A percentile compares a stretch with the other conserved stretches of the same genome.
Conservation (phyloP, 768 basidiomycete genomes). For the Pleurotus sapidus region DNA sequence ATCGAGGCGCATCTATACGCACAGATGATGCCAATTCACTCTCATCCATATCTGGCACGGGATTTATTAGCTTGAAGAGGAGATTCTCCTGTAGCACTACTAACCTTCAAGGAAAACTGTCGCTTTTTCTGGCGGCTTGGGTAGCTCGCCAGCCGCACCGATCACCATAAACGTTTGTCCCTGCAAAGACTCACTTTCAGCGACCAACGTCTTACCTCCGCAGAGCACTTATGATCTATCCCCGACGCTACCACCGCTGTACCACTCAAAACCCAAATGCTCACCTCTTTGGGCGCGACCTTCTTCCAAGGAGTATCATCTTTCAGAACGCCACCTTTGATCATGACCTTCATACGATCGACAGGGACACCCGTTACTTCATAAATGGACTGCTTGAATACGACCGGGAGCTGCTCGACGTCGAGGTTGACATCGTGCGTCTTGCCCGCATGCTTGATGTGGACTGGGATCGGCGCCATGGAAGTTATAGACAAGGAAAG, state of each 20-base stretch:
- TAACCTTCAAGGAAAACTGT: constrained; percentile 84
- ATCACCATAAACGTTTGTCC: constrained; percentile 93
- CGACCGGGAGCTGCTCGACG: constrained; percentile 59
- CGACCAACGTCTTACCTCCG: neutral
- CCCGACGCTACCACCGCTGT: neutral
- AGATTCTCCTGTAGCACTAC: constrained; percentile 9
- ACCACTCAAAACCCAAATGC: constrained; percentile 17
- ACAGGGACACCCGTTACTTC: constrained; percentile 81
- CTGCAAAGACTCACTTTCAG: constrained; percentile 30
- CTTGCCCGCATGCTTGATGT: constrained; percentile 91
- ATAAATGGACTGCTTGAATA: constrained; percentile 84
- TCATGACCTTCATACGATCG: constrained; percentile 97
- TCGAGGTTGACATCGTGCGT: constrained; percentile 69
- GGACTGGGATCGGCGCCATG: constrained; percentile 72
- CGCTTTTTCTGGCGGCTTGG: constrained; percentile 79
- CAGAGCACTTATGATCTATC: neutral
- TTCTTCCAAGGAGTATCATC: constrained; percentile 88
- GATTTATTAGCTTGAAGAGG: neutral
- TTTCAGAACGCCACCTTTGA: constrained; percentile 91
- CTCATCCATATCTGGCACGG: neutral
- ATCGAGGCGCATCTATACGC: constrained; percentile 10
- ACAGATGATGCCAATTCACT: constrained; percentile 3
- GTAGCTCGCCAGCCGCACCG: constrained; percentile 89
- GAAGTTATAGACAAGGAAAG: constrained; percentile 5
- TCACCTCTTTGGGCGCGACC: constrained; percentile 76